Evolutionary conservation across 2,329 filamentous ascomycete genomes (phyloP).

Genomic region (Akanthomyces uredinophilus): DNA sequence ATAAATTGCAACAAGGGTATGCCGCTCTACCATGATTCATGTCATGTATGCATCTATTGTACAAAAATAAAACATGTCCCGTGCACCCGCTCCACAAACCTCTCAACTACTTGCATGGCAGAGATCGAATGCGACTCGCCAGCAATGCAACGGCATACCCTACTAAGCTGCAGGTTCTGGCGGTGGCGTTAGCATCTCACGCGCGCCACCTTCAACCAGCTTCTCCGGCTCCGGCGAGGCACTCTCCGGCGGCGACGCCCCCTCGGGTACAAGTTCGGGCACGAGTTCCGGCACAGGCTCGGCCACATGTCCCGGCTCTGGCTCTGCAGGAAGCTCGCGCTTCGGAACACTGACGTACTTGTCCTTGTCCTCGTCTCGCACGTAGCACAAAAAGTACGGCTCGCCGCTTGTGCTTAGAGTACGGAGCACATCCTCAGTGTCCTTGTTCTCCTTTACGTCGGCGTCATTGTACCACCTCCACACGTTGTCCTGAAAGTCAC

Average conservation of each 20-base stretch:
- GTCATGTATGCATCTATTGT: background rate
- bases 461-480: slow-evolving; percentile 97
- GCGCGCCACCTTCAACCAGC: background rate
- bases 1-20: background rate
- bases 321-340: slow-evolving; percentile 21
- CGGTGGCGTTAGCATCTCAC: background rate
- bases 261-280: background rate
- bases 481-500: slow-evolving; percentile 72
- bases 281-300: background rate
- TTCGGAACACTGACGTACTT: slow-evolving; percentile 44
- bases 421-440: slow-evolving; percentile 63
- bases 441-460: slow-evolving; percentile 63
- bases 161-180: background rate
- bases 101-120: background rate
- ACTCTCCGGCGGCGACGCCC: background rate
- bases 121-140: background rate
- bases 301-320: slow-evolving; percentile 4
- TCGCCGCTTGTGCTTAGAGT: slow-evolving; percentile 65
- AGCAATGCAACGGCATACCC: too few relatives aligned
- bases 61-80: background rate
- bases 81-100: background rate
- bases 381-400: slow-evolving; percentile 79
- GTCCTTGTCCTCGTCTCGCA: slow-evolving; percentile 61
- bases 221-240: slow-evolving; percentile 7
- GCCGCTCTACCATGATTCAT: background rate